Evolutionary conservation across 495 filamentous ascomycete genomes (phyloP), one percentile per base, ranked within the genome.

Genomic region (Neurospora africana): DNA sequence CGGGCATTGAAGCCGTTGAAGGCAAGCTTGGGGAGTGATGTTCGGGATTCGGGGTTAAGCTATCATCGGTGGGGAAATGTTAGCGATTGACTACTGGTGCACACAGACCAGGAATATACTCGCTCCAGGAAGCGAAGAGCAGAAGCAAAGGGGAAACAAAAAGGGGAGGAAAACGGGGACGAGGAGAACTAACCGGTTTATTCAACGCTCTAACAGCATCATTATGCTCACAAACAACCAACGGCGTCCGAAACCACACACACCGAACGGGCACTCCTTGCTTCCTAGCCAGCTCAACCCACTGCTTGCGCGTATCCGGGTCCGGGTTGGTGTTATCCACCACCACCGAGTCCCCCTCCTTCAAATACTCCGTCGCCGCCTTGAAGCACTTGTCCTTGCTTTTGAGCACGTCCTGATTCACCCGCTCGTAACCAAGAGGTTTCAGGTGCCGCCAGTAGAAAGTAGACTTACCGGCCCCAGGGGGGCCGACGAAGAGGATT

Each of bases 281-380:
- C 69, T 91, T 90, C 69, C 83, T 86, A 19, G 93, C 93, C 27
- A 98, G 82, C 10, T 87, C 83, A 33, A 92, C 80, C 93, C 94
- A 98, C 71, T 91, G 82, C 13, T 84, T 83, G 75, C 96, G 84
- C 43, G 89, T 92, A 68, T 93, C 92, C 5, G 81, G 76, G 76
- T 97, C 90, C 39, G 95, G 88, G 78, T 98, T 98, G 35, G 95
- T 98, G 79, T 97, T 98, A 80, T 99, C 95, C 61, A 97, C 84
- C 9, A 84, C 93, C 6, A 97, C 87, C 5, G 89, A 91, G 44
- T 84, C 87, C 19, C 90, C 88, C 21, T 87, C 85, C 23, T 86
- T 79, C 39, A 98, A 82, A 68, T 86, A 80, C 44, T 91, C 86
- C 33, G 82, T 81, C 9, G 93, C 93, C 21, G 89, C 88, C 79